phyloP scores from a whole-genome alignment of 345 rosid genomes.

The Citrus trifoliata region DNA sequence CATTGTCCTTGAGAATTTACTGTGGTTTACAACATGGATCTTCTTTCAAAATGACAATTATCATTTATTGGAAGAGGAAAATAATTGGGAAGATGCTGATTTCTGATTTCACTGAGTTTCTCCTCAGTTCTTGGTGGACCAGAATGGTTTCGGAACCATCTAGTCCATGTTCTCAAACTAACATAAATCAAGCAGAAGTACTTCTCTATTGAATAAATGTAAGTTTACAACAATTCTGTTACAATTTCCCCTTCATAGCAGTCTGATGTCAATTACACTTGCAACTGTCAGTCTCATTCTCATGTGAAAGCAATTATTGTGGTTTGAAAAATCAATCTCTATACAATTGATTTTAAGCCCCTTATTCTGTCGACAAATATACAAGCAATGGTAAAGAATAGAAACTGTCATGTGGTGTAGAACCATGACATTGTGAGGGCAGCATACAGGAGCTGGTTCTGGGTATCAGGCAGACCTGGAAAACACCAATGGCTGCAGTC shows the following conservation, averaged over 20 bases:
- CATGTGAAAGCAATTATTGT: conserved; percentile 8
- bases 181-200: neutral
- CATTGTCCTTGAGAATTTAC: neutral
- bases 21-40: conserved; percentile 9
- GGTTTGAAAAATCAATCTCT: conserved; percentile 27
- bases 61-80: neutral
- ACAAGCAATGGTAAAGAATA: conserved; percentile 6
- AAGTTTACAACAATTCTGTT: neutral
- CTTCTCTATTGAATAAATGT: neutral
- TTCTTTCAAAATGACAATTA: no score
- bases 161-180: neutral
- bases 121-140: neutral
- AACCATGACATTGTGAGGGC: conserved; percentile 44
- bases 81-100: neutral
- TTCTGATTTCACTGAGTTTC: neutral
- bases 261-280: neutral
- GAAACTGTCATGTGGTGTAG: neutral
- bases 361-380: conserved; percentile 2
- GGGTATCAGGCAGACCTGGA: conserved; percentile 91
- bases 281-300: neutral
- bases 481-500: conserved; percentile 99
- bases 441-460: conserved; percentile 94
- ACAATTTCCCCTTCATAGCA: neutral
- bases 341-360: conserved; percentile 29
- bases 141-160: no score